Base-by-base conservation (phyloP, 2,329 filamentous ascomycete genomes). In the Graphiopsis chlorocephala region DNA sequence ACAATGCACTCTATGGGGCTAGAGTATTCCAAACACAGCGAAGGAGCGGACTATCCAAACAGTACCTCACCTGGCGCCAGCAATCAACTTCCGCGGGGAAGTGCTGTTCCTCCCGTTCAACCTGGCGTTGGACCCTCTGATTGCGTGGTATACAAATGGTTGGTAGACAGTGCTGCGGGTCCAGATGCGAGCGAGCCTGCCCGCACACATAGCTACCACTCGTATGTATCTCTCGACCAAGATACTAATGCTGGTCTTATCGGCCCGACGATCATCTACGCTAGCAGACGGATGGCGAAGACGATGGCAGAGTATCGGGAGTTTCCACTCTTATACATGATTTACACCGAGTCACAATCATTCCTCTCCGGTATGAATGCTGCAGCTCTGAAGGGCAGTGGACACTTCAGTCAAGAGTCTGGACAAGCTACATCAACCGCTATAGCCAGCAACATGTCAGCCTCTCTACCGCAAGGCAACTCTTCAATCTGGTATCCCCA, bases 1-100 rank as follows among this genome's bases (percentile, higher is more conserved):
- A 70, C 65, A 8, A 72, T 73, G 70, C 72, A 73, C 50, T 69
- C 66, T 14, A 72, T 73, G 71, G 71, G 71, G 25, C 65, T 73
- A 12, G 62, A 62, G n/a, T 73, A 72, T 50, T 65, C 60, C 50
- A 71, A 72, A 62, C 47, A 65, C 28, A 62, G 61, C 47, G 71
- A 72, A 60, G 72, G 72, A 23, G 64, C 67, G 50, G 66, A 66
- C 15, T 73, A 72, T 63, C 66, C 68, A 4, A 72, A 71, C 64
- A 67, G 66, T 26, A 70, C 71, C 12, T 50, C 20, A 23, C 69
- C 69, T 33, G 66, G 67, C 29, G 20, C 48, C 17, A 65, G 65
- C 12, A 64, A 61, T 25, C 61, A 52, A 14, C 35, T 70, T n/a
- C 66, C 65, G 4, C 38, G 50, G 38, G 64, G 65, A 23, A 66